A percentile compares a stretch with the other conserved stretches of the same genome.
Conservation (phyloP, 140 eudicot species). For the Artemisia princeps region DNA sequence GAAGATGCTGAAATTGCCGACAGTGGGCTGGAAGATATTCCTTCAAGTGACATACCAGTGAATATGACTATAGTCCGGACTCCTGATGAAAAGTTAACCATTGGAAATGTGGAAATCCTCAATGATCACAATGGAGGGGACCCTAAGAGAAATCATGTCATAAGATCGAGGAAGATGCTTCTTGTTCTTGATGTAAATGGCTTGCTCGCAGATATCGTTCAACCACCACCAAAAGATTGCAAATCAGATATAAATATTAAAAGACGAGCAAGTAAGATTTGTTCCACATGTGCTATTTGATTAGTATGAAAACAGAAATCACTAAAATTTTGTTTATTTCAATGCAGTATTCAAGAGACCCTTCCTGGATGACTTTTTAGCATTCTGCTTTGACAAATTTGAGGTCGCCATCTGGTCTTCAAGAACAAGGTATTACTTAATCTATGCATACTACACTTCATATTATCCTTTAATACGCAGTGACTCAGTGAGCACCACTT, state of each 20-base stretch:
- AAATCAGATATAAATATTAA: conserved; percentile 47
- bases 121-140: conserved; percentile 5
- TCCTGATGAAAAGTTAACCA: conserved; percentile 21
- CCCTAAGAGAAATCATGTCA: conserved; percentile 10
- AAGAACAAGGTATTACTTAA: conserved; percentile 57
- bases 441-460: conserved; percentile 14
- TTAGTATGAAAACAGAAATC: neutral
- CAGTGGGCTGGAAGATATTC: neutral
- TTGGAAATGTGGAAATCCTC: conserved; percentile 13
- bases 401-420: conserved; percentile 95
- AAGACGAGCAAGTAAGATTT: conserved; percentile 62
- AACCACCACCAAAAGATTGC: conserved; percentile 53
- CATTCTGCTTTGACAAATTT: conserved; percentile 68
- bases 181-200: conserved; percentile 74
- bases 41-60: conserved; percentile 1
- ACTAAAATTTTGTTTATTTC: neutral
- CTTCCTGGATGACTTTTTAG: conserved; percentile 54
- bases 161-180: conserved; percentile 32
- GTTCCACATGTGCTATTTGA: conserved; percentile 17
- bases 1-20: neutral
- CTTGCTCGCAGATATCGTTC: conserved; percentile 49
- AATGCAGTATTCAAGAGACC: conserved; percentile 78
- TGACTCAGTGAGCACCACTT: conserved; percentile 6
- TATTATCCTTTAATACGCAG: conserved; percentile 1
- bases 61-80: neutral